Evolutionary conservation across 371 early-diverging fungal genomes (phyloP).

Genomic region (Massospora cicadina): DNA sequence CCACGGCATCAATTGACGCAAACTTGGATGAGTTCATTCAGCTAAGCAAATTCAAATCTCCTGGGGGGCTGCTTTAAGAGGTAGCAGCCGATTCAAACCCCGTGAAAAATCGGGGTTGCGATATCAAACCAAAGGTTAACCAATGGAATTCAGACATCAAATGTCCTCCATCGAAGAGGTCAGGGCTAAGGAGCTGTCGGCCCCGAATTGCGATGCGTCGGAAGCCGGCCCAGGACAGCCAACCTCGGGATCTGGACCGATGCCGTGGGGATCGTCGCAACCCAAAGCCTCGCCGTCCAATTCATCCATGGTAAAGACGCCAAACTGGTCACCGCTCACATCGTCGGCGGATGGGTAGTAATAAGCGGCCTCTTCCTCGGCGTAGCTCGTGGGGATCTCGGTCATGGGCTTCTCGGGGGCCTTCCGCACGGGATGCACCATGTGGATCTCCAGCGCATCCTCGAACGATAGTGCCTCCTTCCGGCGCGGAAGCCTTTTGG

Average conservation of each 20-base stretch:
- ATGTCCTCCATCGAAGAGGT: neutral
- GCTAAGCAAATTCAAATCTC: too few relatives aligned
- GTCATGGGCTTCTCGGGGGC: neutral
- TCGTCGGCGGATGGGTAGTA: neutral
- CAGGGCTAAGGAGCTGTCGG: neutral
- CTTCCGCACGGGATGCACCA: neutral
- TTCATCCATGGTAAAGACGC: slow-evolving; percentile 2
- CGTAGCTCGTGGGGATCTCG: neutral
- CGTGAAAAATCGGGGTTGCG: too few relatives aligned
- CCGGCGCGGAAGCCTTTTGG: neutral
- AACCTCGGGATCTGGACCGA: neutral
- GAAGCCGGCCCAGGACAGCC: neutral
- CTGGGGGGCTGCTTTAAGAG: too few relatives aligned
- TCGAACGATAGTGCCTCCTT: slow-evolving; percentile 4
- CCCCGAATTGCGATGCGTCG: neutral
- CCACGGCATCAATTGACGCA: too few relatives aligned
- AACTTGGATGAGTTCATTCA: too few relatives aligned
- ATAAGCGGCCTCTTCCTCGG: neutral
- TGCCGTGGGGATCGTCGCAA: neutral
- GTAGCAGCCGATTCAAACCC: too few relatives aligned
- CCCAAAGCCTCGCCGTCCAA: neutral
- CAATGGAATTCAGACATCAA: neutral
- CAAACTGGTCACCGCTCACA: neutral
- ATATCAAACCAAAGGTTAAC: too few relatives aligned
- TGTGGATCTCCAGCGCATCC: slow-evolving; percentile 7